A percentile compares a stretch with the other conserved stretches of the same genome.
Evolutionary conservation across 257 asterid genomes (phyloP).

Genomic region (Lithospermum erythrorhizon): DNA sequence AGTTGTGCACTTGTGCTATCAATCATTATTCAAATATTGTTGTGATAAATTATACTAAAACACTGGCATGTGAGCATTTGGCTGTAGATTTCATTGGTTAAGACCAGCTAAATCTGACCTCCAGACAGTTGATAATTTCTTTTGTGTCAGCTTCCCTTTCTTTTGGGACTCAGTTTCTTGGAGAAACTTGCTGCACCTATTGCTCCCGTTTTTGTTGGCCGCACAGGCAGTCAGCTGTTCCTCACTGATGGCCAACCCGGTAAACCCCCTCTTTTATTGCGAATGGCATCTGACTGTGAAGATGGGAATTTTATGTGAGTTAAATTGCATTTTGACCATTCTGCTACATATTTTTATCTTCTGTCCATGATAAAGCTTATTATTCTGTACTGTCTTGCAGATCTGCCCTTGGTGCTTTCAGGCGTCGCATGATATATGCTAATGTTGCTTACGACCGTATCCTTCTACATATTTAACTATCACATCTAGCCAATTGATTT

Average conservation of each 20-base stretch:
- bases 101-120: constrained; percentile 24
- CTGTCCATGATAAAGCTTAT: constrained; percentile 9
- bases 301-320: constrained; percentile 77
- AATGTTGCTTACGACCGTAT: constrained; percentile 79
- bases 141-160: constrained; percentile 78
- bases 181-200: constrained; percentile 89
- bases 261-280: constrained; percentile 67
- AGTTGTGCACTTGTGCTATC: too few relatives aligned
- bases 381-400: constrained; percentile 33
- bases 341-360: constrained; percentile 10
- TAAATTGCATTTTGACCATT: constrained; percentile 1
- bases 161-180: constrained; percentile 59
- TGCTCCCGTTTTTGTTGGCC: constrained; percentile 35
- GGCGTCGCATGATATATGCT: constrained; percentile 64
- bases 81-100: background rate
- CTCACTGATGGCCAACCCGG: constrained; percentile 45
- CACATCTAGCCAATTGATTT: constrained; percentile 1
- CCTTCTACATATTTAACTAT: constrained; percentile 16
- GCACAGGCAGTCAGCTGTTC: constrained; percentile 32
- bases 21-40: too few relatives aligned
- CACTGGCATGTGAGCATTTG: background rate
- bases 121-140: constrained; percentile 40
- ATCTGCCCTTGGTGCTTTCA: constrained; percentile 81
- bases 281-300: constrained; percentile 76
- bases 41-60: too few relatives aligned